Percentiles rank a stretch among this genome's conserved stretches.
These are phyloP conservation scores for Lasiodiplodia hormozganensis DNA, from an alignment of 2,329 filamentous ascomycete species.

Conservation along the genomic window DNA sequence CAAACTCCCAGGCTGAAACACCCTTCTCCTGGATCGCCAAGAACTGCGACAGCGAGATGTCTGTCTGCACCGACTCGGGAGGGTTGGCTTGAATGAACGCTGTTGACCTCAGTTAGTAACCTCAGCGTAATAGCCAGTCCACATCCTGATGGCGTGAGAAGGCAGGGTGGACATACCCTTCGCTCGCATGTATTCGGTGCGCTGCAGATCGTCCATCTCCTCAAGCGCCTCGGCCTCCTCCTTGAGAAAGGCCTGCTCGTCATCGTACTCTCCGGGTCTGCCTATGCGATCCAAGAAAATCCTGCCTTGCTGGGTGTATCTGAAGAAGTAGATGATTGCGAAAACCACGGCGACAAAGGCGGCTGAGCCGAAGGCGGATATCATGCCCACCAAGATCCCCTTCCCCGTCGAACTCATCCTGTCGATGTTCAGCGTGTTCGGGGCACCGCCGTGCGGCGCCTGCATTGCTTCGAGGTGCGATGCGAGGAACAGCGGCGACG, in stretches of 20 bases:
- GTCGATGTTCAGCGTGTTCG: constrained; percentile 29
- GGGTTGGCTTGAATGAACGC: constrained; percentile 94
- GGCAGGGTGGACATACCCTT: constrained; percentile 71
- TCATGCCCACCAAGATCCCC: constrained; percentile 91
- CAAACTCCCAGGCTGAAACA: constrained; percentile 99
- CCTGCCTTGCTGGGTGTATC: constrained; percentile 84
- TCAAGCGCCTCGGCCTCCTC: constrained; percentile 96
- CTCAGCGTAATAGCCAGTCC: not conserved
- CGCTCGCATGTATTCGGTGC: constrained; percentile 89
- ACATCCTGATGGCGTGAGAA: not conserved
- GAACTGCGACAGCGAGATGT: constrained; percentile 97
- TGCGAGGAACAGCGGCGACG: constrained; percentile 36
- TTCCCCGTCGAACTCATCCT: constrained; percentile 64
- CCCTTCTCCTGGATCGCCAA: constrained; percentile 99
- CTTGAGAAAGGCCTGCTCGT: constrained; percentile 91
- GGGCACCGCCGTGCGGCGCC: not conserved
- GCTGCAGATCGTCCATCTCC: constrained; percentile 90
- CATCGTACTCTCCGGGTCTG: constrained; percentile 93
- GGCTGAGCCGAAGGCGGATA: constrained; percentile 93
- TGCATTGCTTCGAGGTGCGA: constrained; percentile 32
- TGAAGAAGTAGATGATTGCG: constrained; percentile 88
- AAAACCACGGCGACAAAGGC: constrained; percentile 81
- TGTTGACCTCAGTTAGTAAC: constrained; percentile 47
- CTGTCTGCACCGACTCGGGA: constrained; percentile 91
- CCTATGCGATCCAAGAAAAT: constrained; percentile 94